A percentile compares a stretch with the other conserved stretches of the same genome.
Evolutionary conservation across 139 green algal species (phyloP).

Genomic region (Tetraselmis striata): DNA sequence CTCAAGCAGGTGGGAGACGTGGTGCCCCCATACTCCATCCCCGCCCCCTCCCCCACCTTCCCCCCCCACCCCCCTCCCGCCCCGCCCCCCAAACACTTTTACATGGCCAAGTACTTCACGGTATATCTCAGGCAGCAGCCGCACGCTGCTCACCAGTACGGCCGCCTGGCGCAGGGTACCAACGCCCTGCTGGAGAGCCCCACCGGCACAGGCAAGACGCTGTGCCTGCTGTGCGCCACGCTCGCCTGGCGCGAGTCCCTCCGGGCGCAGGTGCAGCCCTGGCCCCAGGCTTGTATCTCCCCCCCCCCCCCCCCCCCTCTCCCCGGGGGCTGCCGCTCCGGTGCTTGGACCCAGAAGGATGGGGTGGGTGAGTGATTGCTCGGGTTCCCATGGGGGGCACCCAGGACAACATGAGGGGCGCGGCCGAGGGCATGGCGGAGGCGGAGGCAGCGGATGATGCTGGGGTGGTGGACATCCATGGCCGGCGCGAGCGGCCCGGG

Average conservation of each 20-base stretch:
- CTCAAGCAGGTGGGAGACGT: conserved; percentile 57
- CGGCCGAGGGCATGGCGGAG: too few relatives aligned
- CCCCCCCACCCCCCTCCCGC: too few relatives aligned
- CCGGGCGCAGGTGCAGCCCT: background rate
- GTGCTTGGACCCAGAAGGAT: too few relatives aligned
- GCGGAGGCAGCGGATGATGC: conserved; percentile 22
- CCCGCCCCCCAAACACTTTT: background rate
- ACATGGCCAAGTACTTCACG: background rate
- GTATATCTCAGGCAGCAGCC: background rate
- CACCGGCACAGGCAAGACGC: conserved; percentile 94
- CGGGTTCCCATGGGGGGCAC: too few relatives aligned
- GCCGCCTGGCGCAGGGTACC: conserved; percentile 38
- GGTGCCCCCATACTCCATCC: background rate
- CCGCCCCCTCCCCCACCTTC: too few relatives aligned
- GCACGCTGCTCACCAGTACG: background rate
- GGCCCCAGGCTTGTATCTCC: too few relatives aligned
- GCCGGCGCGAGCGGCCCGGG: background rate
- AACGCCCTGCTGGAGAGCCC: conserved; percentile 91
- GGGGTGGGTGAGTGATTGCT: too few relatives aligned
- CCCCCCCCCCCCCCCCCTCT: too few relatives aligned
- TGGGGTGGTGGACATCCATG: background rate
- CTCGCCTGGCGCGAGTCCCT: conserved; percentile 74
- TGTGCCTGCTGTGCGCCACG: conserved; percentile 92
- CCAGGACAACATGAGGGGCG: too few relatives aligned
- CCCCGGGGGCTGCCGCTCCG: too few relatives aligned